These are phyloP conservation scores for Erodium texanum DNA, from an alignment of 441 rosid genomes.

Conservation along the genomic window DNA sequence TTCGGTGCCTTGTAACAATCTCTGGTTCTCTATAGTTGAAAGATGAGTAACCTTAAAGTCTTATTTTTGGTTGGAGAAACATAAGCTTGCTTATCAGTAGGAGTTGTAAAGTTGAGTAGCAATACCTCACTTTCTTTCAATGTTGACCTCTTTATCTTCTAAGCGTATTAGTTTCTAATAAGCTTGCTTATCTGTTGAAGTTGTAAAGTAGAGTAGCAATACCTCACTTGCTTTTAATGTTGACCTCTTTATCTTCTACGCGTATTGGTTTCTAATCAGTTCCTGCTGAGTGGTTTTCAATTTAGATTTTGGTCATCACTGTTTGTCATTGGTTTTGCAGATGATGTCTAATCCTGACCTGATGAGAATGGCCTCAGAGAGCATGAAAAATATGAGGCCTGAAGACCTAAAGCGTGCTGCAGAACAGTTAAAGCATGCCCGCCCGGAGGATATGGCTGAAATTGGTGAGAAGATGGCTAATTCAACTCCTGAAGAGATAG, in stretches of 20 bases:
- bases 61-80: background rate
- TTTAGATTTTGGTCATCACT: slow-evolving; percentile 3
- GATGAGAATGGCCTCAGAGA: slow-evolving; percentile 88
- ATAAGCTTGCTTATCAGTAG: background rate
- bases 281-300: background rate
- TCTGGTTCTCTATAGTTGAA: background rate
- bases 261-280: background rate
- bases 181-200: background rate
- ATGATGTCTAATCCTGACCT: slow-evolving; percentile 92
- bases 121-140: too few species aligned
- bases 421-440: slow-evolving; percentile 66
- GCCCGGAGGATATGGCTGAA: slow-evolving; percentile 79
- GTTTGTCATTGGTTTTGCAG: slow-evolving; percentile 29
- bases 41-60: background rate
- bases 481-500: slow-evolving; percentile 78
- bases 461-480: slow-evolving; percentile 80
- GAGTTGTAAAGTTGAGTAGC: too few species aligned
- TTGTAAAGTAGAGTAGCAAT: too few species aligned
- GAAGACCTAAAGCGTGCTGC: slow-evolving; percentile 83
- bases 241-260: background rate
- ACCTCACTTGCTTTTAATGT: background rate
- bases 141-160: too few species aligned
- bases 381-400: slow-evolving; percentile 85
- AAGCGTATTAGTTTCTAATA: background rate
- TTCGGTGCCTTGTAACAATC: background rate